Evolutionary conservation across 1,139 yeast genomes (phyloP).

Genomic region (Arxiozyma telluris): DNA sequence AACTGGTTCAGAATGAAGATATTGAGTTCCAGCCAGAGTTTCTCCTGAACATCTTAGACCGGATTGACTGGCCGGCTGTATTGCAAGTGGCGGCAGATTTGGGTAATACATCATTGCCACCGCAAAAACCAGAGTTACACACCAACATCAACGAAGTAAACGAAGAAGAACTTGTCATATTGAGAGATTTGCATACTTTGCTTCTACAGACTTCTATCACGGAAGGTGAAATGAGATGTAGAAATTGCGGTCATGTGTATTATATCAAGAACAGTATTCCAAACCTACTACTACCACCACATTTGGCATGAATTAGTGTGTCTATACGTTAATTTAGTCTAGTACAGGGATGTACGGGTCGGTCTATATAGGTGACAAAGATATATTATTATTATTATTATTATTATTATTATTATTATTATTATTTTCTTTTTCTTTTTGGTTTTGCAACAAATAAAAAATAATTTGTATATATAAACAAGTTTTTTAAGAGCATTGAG

Average conservation of each 20-base stretch:
- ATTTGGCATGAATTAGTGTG: constrained; percentile 46
- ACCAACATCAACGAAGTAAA: constrained; percentile 29
- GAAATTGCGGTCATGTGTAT: constrained; percentile 78
- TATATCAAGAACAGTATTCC: constrained; percentile 90
- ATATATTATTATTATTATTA: too few relatives aligned
- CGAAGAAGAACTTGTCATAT: constrained; percentile 50
- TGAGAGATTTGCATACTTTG: constrained; percentile 68
- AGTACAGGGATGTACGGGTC: too few relatives aligned
- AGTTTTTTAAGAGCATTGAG: too few relatives aligned
- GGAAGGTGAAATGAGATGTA: constrained; percentile 85
- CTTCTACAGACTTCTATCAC: constrained; percentile 76
- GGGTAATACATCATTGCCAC: constrained; percentile 53
- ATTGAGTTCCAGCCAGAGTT: constrained; percentile 81
- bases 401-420: too few relatives aligned
- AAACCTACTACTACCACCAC: constrained; percentile 90
- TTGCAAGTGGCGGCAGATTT: constrained; percentile 66
- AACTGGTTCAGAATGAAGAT: constrained; percentile 60
- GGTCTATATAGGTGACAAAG: too few relatives aligned
- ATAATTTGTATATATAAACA: too few relatives aligned
- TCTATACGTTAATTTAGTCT: too few relatives aligned
- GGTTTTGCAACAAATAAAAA: too few relatives aligned
- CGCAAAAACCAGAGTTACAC: constrained; percentile 40
- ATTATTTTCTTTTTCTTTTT: too few relatives aligned
- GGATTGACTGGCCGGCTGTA: constrained; percentile 84
- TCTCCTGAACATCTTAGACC: constrained; percentile 63